Percentiles rank a stretch among this genome's conserved stretches.
These are phyloP conservation scores for Luvunga scandens DNA, from an alignment of 345 rosid genomes.

Conservation along the genomic window DNA sequence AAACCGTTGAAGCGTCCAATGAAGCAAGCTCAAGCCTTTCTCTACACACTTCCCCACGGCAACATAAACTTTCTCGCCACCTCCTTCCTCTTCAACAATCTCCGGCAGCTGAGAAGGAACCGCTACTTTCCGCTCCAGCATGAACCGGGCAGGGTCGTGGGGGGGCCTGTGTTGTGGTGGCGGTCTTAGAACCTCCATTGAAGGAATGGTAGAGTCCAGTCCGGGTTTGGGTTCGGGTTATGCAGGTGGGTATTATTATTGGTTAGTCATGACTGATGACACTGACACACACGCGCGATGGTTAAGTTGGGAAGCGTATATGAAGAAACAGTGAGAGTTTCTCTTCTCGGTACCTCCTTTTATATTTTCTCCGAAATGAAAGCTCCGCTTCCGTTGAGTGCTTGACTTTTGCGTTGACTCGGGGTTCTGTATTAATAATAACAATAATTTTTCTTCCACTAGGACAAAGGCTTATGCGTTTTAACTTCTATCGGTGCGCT, in stretches of 20 bases:
- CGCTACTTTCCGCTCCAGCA: not conserved
- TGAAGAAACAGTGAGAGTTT: constrained; percentile 1
- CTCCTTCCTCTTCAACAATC: constrained; percentile 29
- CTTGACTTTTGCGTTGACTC: constrained; percentile 25
- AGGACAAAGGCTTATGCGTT: too few species aligned
- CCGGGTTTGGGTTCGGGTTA: not conserved
- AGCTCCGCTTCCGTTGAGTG: not conserved
- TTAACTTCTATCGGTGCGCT: too few species aligned
- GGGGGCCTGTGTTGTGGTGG: constrained; percentile 15
- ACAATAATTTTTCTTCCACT: too few species aligned
- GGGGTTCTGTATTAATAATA: too few species aligned
- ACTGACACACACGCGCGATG: not conserved
- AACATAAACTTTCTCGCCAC: constrained; percentile 46
- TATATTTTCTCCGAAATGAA: not conserved
- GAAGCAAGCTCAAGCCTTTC: constrained; percentile 46
- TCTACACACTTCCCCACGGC: constrained; percentile 55
- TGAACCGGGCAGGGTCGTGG: constrained; percentile 7
- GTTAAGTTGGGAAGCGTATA: not conserved
- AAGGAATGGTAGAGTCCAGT: not conserved
- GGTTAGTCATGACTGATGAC: not conserved
- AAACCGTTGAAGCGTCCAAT: constrained; percentile 44
- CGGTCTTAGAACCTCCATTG: constrained; percentile 41
- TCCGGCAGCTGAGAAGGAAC: constrained; percentile 20
- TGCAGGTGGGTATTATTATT: not conserved
- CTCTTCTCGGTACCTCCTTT: not conserved